Percentiles rank a stretch among this genome's conserved stretches.
phyloP scores from a whole-genome alignment of 352 stramenopile species.

The Thalassiosira delicatula region DNA sequence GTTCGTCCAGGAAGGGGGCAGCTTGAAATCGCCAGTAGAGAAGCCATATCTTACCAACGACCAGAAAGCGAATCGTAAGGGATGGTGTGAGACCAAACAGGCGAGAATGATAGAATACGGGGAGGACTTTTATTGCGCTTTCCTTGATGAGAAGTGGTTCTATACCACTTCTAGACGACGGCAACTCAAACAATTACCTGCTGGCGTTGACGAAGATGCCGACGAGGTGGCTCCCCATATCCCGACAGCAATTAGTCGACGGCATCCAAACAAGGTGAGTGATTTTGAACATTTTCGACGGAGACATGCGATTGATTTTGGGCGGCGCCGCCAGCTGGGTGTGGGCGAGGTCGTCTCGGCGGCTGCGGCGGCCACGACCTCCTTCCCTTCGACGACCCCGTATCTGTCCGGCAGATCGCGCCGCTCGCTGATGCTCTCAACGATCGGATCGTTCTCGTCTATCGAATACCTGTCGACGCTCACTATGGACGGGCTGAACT shows the following conservation, averaged over 20 bases:
- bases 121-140: slow-evolving; percentile 5
- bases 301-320: background rate
- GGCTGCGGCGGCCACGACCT: no score
- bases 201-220: background rate
- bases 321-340: no score
- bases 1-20: slow-evolving; percentile 10
- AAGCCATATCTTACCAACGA: slow-evolving; percentile 26
- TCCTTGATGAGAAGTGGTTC: slow-evolving; percentile 48
- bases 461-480: no score
- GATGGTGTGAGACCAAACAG: slow-evolving; percentile 2
- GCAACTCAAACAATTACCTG: background rate
- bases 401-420: no score
- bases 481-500: no score
- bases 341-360: no score
- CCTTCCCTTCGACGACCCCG: no score
- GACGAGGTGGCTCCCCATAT: background rate
- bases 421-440: no score
- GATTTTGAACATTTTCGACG: background rate
- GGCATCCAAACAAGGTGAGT: slow-evolving; percentile 9
- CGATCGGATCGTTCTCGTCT: no score
- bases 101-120: background rate
- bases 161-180: slow-evolving; percentile 5
- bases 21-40: background rate
- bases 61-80: slow-evolving; percentile 2
- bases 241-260: slow-evolving; percentile 2